A percentile compares a stretch with the other conserved stretches of the same genome.
These are phyloP conservation scores for Eucommia ulmoides DNA, from an alignment of 257 asterid species.

Conservation along the genomic window DNA sequence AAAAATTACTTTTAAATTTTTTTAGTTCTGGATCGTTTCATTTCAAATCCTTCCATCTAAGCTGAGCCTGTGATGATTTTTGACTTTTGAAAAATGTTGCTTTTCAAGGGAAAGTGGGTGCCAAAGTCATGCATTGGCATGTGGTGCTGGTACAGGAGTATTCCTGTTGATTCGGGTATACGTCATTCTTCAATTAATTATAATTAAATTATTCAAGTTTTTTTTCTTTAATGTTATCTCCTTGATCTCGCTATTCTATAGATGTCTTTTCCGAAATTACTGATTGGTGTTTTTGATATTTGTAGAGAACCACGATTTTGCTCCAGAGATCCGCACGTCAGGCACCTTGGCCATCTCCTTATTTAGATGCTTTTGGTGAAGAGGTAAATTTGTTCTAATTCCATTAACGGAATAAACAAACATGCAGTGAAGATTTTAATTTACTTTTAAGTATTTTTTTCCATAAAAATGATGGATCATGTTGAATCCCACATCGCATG, in stretches of 20 bases:
- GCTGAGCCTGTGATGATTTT: slow-evolving; percentile 10
- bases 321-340: slow-evolving; percentile 92
- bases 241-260: background rate
- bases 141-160: slow-evolving; percentile 97
- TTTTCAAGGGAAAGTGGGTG: slow-evolving; percentile 58
- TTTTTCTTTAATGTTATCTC: slow-evolving; percentile 1
- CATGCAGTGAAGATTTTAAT: no score
- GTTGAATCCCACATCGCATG: no score
- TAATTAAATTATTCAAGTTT: background rate
- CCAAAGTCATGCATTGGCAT: slow-evolving; percentile 63
- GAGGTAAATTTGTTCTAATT: slow-evolving; percentile 59
- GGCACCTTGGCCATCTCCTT: slow-evolving; percentile 98
- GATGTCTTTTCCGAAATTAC: background rate
- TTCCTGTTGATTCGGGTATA: slow-evolving; percentile 84
- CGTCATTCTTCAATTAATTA: slow-evolving; percentile 4
- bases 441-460: no score
- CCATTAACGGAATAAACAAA: no score
- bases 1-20: no score
- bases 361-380: slow-evolving; percentile 94
- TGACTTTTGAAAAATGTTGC: no score
- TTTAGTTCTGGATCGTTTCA: background rate
- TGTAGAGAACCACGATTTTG: slow-evolving; percentile 77
- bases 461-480: no score
- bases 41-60: background rate
- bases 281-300: slow-evolving; percentile 4